Conservation (phyloP, 2,329 filamentous ascomycete genomes). For the Verticillium alfalfae region DNA sequence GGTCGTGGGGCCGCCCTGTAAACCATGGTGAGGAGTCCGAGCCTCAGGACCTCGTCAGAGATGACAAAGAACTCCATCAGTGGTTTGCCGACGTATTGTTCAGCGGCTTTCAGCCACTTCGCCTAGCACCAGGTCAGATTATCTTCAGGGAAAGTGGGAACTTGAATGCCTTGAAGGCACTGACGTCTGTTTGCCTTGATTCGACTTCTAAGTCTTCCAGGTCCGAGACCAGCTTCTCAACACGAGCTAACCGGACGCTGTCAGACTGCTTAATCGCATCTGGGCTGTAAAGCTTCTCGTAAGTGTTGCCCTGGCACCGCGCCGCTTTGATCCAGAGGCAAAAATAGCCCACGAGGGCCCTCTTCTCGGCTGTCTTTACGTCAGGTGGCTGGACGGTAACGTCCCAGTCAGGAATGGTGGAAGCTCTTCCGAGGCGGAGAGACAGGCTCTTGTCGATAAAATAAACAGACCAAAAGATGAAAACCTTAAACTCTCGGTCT, state of each 20-base stretch:
- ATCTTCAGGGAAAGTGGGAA: not conserved
- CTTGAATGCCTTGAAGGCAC: not conserved
- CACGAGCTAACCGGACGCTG: conserved; percentile 24
- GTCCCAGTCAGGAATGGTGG: conserved; percentile 52
- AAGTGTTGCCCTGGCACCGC: conserved; percentile 51
- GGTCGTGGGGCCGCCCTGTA: conserved; percentile 32
- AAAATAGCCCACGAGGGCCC: conserved; percentile 26
- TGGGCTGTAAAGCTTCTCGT: conserved; percentile 46
- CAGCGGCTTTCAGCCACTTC: conserved; percentile 2
- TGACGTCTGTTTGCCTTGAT: conserved; percentile 13
- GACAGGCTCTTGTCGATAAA: conserved; percentile 50
- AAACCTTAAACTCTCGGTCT: conserved; percentile 23
- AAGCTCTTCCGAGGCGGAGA: conserved; percentile 46
- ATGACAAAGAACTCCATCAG: conserved; percentile 28
- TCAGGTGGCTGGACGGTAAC: conserved; percentile 35
- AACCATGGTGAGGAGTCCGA: conserved; percentile 33
- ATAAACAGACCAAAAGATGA: conserved; percentile 54
- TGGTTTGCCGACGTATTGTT: conserved; percentile 15
- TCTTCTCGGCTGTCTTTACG: conserved; percentile 23
- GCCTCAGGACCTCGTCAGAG: conserved; percentile 34
- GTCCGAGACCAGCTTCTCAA: conserved; percentile 21
- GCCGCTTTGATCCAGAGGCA: conserved; percentile 44
- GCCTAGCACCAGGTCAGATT: not conserved
- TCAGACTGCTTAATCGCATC: conserved; percentile 29
- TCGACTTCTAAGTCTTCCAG: conserved; percentile 22